Base-by-base conservation (phyloP, 148 eudicot genomes). In the Rhododendron williamsianum region DNA sequence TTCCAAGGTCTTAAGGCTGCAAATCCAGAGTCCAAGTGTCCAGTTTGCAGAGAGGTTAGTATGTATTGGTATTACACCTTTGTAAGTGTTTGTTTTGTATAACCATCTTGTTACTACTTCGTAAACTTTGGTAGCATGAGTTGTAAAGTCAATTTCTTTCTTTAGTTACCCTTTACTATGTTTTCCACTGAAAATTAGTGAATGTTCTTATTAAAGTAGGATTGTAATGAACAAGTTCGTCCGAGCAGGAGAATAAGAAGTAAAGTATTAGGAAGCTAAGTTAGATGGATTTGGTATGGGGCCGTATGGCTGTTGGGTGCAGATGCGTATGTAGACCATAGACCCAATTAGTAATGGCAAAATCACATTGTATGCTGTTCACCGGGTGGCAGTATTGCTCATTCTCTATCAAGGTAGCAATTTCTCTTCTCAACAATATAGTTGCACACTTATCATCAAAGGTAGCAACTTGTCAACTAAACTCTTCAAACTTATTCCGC, bases 41-140 rank as follows among this genome's bases (percentile, higher is more conserved):
- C 91, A 27, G 88, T 89, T 54, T 89, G 91, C 86, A 85, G 91
- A 79, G 91, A 87, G 88, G 91, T 87, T 38, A 52, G 82, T 78
- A 41, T 67, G n/a, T 56, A 36, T 18, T 52, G 49, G 60, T 63
- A 43, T 73, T 73, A 73, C 10, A 2, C 41, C 78, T 73, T 73
- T 36, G 3, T 36, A 4, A 73, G 18, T 73, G 21, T 33, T 15
- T 5, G 76, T 71, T 30, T 71, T 10, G 16, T 12, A 71, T 71
- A 35, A 36, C 18, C 78, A 73, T 73, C 43, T 35, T 16, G 41
- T 13, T 69, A 30, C 36, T 10, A 69, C 74, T 69, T 69, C 2
- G 16, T 30, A 25, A 9, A 69, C 33, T 69, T 10, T 69, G 74
- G 35, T 27, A 30, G 13, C 21, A 27, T 69, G 77, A 33, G 43